A percentile compares a stretch with the other conserved stretches of the same genome.
These are phyloP conservation scores for Candida pseudoglaebosa DNA, from an alignment of 805 yeast genomes.

Conservation along the genomic window DNA sequence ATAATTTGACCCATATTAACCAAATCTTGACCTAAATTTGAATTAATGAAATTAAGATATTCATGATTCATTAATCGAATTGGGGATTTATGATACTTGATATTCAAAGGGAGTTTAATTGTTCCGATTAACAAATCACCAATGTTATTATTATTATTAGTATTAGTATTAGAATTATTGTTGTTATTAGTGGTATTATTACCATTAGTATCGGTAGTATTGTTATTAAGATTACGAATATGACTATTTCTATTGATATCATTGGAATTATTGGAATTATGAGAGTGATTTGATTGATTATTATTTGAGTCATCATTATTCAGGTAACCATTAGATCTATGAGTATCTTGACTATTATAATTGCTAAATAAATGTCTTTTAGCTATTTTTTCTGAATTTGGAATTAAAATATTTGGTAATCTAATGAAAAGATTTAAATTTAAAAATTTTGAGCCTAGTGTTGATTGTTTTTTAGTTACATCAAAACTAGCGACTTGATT, in stretches of 20 bases:
- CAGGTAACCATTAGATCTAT: no score
- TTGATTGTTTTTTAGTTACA: conserved; percentile 42
- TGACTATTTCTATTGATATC: no score
- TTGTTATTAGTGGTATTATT: no score
- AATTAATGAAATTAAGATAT: conserved; percentile 29
- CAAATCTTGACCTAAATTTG: conserved; percentile 41
- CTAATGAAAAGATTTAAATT: conserved; percentile 76
- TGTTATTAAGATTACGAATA: no score
- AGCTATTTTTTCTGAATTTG: conserved; percentile 30
- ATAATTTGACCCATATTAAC: conserved; percentile 48
- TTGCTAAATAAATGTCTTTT: conserved; percentile 30
- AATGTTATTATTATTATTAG: conserved; percentile 25
- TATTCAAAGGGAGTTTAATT: conserved; percentile 55
- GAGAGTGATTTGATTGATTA: no score
- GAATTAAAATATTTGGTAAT: conserved; percentile 62
- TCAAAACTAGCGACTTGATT: conserved; percentile 90
- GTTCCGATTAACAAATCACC: conserved; percentile 79
- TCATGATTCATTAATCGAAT: conserved; percentile 65
- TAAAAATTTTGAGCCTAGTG: conserved; percentile 47
- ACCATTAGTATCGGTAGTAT: conserved; percentile 10
- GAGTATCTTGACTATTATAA: conserved; percentile 9
- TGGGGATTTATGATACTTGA: conserved; percentile 46
- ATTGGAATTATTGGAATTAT: no score
- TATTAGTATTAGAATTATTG: not conserved
- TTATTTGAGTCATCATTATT: not conserved